These are phyloP conservation scores for Triangularia verruculosa DNA, from an alignment of 2,329 filamentous ascomycete genomes.

Conservation along the genomic window DNA sequence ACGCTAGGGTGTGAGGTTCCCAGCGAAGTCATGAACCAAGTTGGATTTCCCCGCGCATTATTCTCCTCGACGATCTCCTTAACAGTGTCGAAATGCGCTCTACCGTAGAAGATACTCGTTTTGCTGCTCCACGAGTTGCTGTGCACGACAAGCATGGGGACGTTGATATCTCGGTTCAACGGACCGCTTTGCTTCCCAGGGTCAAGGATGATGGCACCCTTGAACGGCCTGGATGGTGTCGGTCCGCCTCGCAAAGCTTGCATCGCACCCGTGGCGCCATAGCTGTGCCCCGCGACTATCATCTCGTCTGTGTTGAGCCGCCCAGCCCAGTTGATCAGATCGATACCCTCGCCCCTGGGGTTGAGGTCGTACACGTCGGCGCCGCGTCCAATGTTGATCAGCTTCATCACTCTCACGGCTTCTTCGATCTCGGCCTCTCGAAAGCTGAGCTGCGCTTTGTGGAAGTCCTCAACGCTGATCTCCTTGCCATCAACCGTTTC, in stretches of 20 bases:
- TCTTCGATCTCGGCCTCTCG: slow-evolving; percentile 51
- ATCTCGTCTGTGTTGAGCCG: slow-evolving; percentile 55
- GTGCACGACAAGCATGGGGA: slow-evolving; percentile 60
- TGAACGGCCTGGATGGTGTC: slow-evolving; percentile 43
- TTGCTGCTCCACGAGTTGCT: slow-evolving; percentile 62
- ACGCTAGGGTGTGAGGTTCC: slow-evolving; percentile 61
- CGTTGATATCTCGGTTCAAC: slow-evolving; percentile 56
- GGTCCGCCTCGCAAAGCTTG: slow-evolving; percentile 54
- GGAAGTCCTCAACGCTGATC: slow-evolving; percentile 36
- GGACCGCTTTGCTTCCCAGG: slow-evolving; percentile 63
- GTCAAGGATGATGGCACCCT: slow-evolving; percentile 60
- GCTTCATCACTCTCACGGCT: slow-evolving; percentile 39
- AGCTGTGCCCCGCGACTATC: slow-evolving; percentile 61
- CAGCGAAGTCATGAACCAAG: slow-evolving; percentile 55
- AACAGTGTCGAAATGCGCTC: slow-evolving; percentile 63
- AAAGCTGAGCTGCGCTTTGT: slow-evolving; percentile 47
- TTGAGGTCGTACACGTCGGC: slow-evolving; percentile 39
- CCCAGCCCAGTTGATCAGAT: slow-evolving; percentile 48
- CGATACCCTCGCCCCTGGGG: slow-evolving; percentile 45
- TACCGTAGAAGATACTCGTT: slow-evolving; percentile 53
- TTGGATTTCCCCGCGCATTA: slow-evolving; percentile 41
- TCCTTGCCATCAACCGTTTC: slow-evolving; percentile 31
- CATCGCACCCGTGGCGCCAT: slow-evolving; percentile 62
- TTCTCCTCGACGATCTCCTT: slow-evolving; percentile 51
- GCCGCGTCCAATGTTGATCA: slow-evolving; percentile 41